phyloP scores from a whole-genome alignment of 2,329 filamentous ascomycete genomes.

The Malbranchea cinnamomea region DNA sequence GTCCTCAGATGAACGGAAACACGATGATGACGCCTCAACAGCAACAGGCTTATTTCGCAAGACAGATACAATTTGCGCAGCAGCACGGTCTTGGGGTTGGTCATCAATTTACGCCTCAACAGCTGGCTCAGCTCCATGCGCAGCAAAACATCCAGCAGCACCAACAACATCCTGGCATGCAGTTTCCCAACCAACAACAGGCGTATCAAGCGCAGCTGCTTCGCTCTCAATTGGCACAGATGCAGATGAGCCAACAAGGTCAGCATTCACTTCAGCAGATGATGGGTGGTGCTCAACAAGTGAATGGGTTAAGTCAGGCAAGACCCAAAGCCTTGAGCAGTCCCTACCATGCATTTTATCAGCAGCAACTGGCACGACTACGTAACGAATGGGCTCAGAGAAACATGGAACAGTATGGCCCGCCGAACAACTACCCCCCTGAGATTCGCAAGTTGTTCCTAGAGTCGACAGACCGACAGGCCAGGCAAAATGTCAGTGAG shows the following conservation, averaged over 20 bases:
- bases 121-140: constrained; percentile 10
- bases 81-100: constrained; percentile 16
- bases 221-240: constrained; percentile 23
- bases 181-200: constrained; percentile 16
- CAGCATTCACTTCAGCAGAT: constrained; percentile 16
- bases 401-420: constrained; percentile 24
- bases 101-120: constrained; percentile 10
- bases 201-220: constrained; percentile 24
- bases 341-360: constrained; percentile 23
- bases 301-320: constrained; percentile 22
- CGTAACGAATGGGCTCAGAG: constrained; percentile 24
- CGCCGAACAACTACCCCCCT: constrained; percentile 24
- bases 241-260: constrained; percentile 24
- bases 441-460: constrained; percentile 24
- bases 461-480: constrained; percentile 22
- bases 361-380: constrained; percentile 20
- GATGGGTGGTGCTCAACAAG: constrained; percentile 25
- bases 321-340: constrained; percentile 11
- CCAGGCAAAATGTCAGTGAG: constrained; percentile 23
- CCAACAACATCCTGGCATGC: constrained; percentile 15
- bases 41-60: constrained; percentile 15
- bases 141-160: constrained; percentile 14
- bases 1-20: constrained; percentile 26
- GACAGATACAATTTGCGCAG: constrained; percentile 19
- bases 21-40: constrained; percentile 26